Evolutionary conservation across 176 grass and related monocot genomes (phyloP).

Genomic region (Hordeum vulgare): DNA sequence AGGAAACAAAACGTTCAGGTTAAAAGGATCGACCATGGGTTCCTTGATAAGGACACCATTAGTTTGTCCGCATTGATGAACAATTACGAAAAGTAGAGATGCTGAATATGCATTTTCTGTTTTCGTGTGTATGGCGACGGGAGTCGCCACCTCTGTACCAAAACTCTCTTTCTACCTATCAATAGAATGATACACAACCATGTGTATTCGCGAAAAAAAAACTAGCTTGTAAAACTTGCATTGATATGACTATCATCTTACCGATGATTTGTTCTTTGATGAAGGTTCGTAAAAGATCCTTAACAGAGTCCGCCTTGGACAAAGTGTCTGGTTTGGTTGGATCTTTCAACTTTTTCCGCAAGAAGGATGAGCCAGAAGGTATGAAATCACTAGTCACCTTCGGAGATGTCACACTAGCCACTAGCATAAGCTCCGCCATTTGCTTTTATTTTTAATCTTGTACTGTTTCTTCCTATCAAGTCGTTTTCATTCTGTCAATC

Average conservation of each 20-base stretch:
- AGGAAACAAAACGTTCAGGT: background rate
- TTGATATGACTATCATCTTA: background rate
- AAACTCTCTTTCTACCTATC: too few relatives aligned
- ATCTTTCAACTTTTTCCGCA: constrained; percentile 46
- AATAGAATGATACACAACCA: too few relatives aligned
- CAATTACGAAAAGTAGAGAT: background rate
- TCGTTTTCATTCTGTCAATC: background rate
- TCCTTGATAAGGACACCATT: constrained; percentile 4
- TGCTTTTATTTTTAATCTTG: background rate
- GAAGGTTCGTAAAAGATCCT: constrained; percentile 42
- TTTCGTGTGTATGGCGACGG: too few relatives aligned
- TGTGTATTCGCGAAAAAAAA: too few relatives aligned
- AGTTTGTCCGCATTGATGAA: background rate
- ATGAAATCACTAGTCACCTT: background rate
- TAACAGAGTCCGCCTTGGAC: constrained; percentile 37
- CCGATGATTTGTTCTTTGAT: background rate
- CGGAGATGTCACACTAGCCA: background rate
- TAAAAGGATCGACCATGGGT: background rate
- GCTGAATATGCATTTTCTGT: background rate
- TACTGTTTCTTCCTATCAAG: background rate
- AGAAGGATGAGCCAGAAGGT: constrained; percentile 45
- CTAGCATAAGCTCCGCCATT: background rate
- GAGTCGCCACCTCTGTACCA: too few relatives aligned
- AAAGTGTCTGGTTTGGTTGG: constrained; percentile 51
- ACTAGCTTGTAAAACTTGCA: background rate